These are phyloP conservation scores for Rhodotorula sp. DNA, from an alignment of 1,284 basidiomycete species.

Conservation along the genomic window DNA sequence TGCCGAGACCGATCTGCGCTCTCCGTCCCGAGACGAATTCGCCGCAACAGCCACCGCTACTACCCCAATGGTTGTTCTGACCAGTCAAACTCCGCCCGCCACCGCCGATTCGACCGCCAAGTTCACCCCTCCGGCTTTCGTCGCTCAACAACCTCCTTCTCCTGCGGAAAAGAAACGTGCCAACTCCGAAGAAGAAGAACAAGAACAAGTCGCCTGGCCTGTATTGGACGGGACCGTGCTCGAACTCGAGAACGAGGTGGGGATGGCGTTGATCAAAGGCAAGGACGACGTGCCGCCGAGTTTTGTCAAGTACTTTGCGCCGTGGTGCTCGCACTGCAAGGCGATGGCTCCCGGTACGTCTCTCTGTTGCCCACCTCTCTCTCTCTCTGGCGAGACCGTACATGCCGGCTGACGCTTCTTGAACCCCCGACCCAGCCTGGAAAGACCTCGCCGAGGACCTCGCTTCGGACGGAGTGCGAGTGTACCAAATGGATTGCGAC, in stretches of 20 bases:
- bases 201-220: not conserved
- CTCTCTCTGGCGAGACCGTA: too few relatives aligned
- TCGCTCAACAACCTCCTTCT: slow-evolving; percentile 11
- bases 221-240: slow-evolving; percentile 37
- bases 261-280: slow-evolving; percentile 5
- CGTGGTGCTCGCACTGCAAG: slow-evolving; percentile 78
- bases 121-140: slow-evolving; percentile 9
- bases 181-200: too few relatives aligned
- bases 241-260: slow-evolving; percentile 17
- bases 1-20: too few relatives aligned
- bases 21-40: too few relatives aligned
- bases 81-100: slow-evolving; percentile 6
- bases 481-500: slow-evolving; percentile 86
- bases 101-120: not conserved
- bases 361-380: too few relatives aligned
- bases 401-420: too few relatives aligned
- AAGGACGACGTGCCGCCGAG: slow-evolving; percentile 56
- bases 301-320: slow-evolving; percentile 87
- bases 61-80: not conserved
- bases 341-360: slow-evolving; percentile 55
- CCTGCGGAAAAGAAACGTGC: slow-evolving; percentile 15
- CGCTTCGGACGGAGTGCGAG: slow-evolving; percentile 61
- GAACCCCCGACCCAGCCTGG: too few relatives aligned
- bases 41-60: too few relatives aligned
- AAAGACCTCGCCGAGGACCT: slow-evolving; percentile 65